phyloP scores from a whole-genome alignment of 2,329 filamentous ascomycete genomes.

The Malbranchea zuffiana region DNA sequence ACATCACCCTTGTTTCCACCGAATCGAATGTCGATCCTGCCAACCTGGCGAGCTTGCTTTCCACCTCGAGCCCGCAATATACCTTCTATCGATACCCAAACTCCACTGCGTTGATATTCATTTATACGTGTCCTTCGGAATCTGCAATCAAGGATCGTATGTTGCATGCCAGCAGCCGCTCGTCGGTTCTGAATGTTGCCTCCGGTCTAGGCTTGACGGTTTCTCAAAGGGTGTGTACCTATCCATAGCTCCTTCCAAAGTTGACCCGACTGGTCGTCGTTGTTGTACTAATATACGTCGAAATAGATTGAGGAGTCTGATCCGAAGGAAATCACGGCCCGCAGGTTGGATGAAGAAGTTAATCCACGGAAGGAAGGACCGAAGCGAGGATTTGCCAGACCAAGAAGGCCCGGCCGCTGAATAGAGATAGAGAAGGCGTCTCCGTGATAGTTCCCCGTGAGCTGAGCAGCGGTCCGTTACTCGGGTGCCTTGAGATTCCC shows the following conservation, averaged over 20 bases:
- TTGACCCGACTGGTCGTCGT: no score
- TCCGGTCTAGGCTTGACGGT: conserved; percentile 48
- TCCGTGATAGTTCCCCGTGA: no score
- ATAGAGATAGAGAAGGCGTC: no score
- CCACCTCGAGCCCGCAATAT: conserved; percentile 46
- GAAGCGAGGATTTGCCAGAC: conserved; percentile 50
- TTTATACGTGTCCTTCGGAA: conserved; percentile 52
- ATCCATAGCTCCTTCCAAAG: background rate
- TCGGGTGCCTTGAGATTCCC: no score
- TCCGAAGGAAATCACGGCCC: conserved; percentile 46
- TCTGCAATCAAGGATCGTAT: conserved; percentile 56
- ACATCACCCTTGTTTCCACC: conserved; percentile 41
- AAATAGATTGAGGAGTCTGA: conserved; percentile 47
- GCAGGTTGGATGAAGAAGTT: conserved; percentile 45
- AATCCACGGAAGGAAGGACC: conserved; percentile 36
- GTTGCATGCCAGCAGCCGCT: conserved; percentile 51
- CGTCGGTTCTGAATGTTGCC: conserved; percentile 43
- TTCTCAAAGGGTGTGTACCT: conserved; percentile 40
- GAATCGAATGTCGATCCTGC: conserved; percentile 34
- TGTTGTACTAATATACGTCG: conserved; percentile 2
- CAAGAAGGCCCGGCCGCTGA: conserved; percentile 49
- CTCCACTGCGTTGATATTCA: conserved; percentile 44
- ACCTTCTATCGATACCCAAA: conserved; percentile 48
- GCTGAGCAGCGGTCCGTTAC: no score
- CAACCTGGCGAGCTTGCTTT: conserved; percentile 39